Evolutionary conservation across 2,329 filamentous ascomycete genomes (phyloP), one percentile per base, ranked within the genome.

Genomic region (Ophiostoma populinum): DNA sequence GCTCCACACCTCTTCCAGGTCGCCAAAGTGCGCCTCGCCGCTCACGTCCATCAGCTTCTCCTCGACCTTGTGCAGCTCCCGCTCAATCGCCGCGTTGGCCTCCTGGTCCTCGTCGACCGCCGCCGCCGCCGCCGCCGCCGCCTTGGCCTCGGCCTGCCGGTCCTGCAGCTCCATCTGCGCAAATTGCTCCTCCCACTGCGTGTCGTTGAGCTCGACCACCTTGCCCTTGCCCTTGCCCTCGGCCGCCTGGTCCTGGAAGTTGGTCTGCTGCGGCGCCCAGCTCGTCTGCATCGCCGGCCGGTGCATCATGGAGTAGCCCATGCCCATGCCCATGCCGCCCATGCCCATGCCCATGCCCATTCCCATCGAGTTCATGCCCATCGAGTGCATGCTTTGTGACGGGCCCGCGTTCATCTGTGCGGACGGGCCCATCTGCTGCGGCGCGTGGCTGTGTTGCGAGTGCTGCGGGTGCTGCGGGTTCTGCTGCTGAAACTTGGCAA

Each of bases 141-240:
- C 87, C 51, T 93, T n/a, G n/a, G n/a, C 36, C 5, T 16, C 32
- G 2, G 15, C 29, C 42, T 65, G 55, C 47, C 67, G 58, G 49
- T 76, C 68, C 41, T 75, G 63, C 42, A 77, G 59, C 52, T 87
- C 82, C 52, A 94, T 75, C 55, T 90, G 74, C 38, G 83, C 80
- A 55, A 98, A 98, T 55, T 95, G 85, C 47, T 85, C 82, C 57
- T 95, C 87, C 90, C 90, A 95, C 51, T 92, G 79, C 49, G 78
- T 64, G 47, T 98, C 87, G 52, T 94, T 83, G 17, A 95, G 69
- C 59, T 95, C 90, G 10, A 95, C 77, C 59, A 95, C 72, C 54
- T 95, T 95, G 40, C 80, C 81, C 55, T 85, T 80, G 33, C 58
- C 62, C 43, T 70, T 64, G 32, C 57, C 62, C 42, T 70, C 63